Percentiles rank a stretch among this genome's conserved stretches.
These are phyloP conservation scores for Bruguiera sexangula DNA, from an alignment of 345 rosid species.

Conservation along the genomic window DNA sequence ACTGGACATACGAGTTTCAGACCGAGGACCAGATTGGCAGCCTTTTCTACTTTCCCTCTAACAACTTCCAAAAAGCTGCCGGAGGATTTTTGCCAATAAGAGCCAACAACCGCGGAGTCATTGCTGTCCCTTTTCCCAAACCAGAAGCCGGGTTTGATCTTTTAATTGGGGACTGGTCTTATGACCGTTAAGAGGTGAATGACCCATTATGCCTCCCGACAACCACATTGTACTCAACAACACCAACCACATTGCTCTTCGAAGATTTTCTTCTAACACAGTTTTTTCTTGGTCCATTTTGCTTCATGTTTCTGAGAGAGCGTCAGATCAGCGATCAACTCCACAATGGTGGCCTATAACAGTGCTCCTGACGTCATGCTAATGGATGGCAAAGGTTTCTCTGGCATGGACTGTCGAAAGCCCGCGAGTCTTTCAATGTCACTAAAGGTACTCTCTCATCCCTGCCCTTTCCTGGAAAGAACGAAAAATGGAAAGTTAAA, in stretches of 20 bases:
- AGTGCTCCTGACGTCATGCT: constrained; percentile 28
- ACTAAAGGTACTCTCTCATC: constrained; percentile 33
- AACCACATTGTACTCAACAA: not conserved
- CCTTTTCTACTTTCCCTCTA: constrained; percentile 74
- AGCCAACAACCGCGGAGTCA: constrained; percentile 60
- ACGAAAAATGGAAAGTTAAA: not conserved
- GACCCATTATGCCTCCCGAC: not conserved
- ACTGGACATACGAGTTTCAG: constrained; percentile 83
- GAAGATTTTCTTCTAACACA: not conserved
- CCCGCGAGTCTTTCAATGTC: constrained; percentile 40
- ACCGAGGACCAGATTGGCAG: constrained; percentile 88
- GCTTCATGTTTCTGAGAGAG: constrained; percentile 19
- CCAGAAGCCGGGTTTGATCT: constrained; percentile 76
- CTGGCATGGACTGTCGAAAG: constrained; percentile 18
- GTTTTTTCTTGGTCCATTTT: not conserved
- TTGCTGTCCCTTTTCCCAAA: constrained; percentile 55
- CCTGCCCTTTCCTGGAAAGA: not conserved
- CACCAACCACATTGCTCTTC: too few species aligned
- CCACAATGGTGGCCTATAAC: constrained; percentile 2
- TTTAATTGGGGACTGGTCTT: constrained; percentile 70
- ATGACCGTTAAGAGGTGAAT: constrained; percentile 21
- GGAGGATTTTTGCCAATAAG: constrained; percentile 82
- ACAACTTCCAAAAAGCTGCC: constrained; percentile 62
- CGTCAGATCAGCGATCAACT: constrained; percentile 18
- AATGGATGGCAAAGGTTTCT: constrained; percentile 50